phyloP scores from a whole-genome alignment of 2,329 filamentous ascomycete species.

The Colletotrichum cordylinicola region DNA sequence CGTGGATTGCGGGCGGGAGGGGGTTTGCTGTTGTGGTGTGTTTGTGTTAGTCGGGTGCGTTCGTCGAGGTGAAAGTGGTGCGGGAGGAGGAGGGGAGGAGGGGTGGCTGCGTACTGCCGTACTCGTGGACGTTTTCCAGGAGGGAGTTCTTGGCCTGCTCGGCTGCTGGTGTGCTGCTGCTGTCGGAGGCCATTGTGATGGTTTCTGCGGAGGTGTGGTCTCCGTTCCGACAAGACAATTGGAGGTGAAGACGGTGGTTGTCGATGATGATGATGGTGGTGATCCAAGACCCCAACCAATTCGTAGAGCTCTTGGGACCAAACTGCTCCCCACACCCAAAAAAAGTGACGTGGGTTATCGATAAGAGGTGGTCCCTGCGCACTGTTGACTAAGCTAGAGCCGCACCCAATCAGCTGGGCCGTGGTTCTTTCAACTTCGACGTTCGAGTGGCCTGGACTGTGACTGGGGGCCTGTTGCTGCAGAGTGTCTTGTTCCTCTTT shows the following conservation, averaged over 20 bases:
- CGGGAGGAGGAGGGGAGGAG: not conserved
- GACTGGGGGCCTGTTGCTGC: not conserved
- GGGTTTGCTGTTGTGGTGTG: conserved; percentile 49
- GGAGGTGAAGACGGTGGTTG: not conserved
- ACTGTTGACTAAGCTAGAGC: conserved; percentile 1
- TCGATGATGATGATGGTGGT: not conserved
- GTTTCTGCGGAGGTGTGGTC: not conserved
- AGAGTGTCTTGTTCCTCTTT: conserved; percentile 5
- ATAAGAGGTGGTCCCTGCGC: conserved; percentile 4
- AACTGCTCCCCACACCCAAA: not conserved
- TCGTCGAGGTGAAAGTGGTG: not conserved
- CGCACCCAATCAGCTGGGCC: conserved; percentile 12
- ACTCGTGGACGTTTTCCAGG: conserved; percentile 41
- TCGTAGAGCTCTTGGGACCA: not conserved
- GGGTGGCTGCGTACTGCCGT: conserved; percentile 52
- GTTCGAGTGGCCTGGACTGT: not conserved
- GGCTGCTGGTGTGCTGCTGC: not conserved
- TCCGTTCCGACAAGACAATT: not conserved
- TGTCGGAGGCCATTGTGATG: not conserved
- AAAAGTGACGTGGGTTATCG: conserved; percentile 15
- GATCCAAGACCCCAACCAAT: not conserved
- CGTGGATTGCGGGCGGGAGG: conserved; percentile 59
- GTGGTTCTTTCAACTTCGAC: conserved; percentile 13
- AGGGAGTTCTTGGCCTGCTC: not conserved
- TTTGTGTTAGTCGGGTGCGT: not conserved